These are phyloP conservation scores for Metschnikowia amazonensis DNA, from an alignment of 805 yeast species.

Conservation along the genomic window DNA sequence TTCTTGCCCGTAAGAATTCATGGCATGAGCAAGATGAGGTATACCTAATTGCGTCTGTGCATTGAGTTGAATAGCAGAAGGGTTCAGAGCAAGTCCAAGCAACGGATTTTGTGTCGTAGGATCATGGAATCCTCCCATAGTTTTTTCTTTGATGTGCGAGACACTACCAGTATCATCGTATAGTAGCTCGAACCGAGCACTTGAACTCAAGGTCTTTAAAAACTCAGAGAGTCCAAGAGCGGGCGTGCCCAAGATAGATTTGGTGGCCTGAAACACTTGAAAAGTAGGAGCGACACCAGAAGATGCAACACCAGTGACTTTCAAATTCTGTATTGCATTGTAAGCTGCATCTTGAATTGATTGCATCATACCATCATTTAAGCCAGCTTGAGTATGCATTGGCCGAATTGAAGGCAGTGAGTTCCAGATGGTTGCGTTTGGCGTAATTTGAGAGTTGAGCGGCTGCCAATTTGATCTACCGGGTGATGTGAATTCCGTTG, in stretches of 20 bases:
- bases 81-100: neutral
- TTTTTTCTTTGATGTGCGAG: slow-evolving; percentile 31
- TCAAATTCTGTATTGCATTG: slow-evolving; percentile 37
- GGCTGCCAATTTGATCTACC: slow-evolving; percentile 1
- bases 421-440: neutral
- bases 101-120: neutral
- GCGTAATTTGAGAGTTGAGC: neutral
- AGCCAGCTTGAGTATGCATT: neutral
- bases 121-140: neutral
- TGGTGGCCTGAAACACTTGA: slow-evolving; percentile 32
- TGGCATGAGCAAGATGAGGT: neutral
- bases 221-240: slow-evolving; percentile 31
- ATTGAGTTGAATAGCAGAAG: neutral
- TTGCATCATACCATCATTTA: neutral
- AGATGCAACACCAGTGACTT: slow-evolving; percentile 33
- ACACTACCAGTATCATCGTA: slow-evolving; percentile 47
- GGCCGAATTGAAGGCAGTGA: neutral
- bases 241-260: slow-evolving; percentile 25
- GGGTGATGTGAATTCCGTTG: neutral
- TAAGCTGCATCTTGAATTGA: slow-evolving; percentile 40
- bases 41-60: neutral
- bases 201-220: slow-evolving; percentile 19
- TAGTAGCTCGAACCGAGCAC: slow-evolving; percentile 38
- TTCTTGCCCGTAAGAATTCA: neutral
- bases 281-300: slow-evolving; percentile 34